Evolutionary conservation across 2,329 filamentous ascomycete genomes (phyloP), one percentile per base, ranked within the genome.

Genomic region (Dothideomycetidae sp.): DNA sequence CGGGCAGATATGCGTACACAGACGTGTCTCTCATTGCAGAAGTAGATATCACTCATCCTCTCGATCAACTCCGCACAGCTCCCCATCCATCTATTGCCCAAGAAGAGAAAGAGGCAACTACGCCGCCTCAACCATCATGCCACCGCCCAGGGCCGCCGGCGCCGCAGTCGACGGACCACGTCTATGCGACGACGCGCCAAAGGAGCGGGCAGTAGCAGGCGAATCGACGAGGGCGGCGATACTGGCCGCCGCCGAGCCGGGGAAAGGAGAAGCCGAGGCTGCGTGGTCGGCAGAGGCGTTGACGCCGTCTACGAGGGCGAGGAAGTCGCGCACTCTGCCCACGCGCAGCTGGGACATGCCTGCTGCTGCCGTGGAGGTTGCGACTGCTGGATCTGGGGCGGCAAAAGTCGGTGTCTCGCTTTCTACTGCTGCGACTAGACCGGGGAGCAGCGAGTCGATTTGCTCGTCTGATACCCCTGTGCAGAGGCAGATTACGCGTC

Each of bases 401-500:
- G n/a, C 21, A 26, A n/a, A n/a, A n/a, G 7, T n/a, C 7, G 21
- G 21, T n/a, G 21, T 72, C 55, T 94, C 86, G 51, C 85, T 93
- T 59, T 93, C 88, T 2, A 96, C 80, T 2, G 90, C 90, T 44
- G 82, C 75, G 32, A 92, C 73, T 30, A 98, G 64, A 2, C 76
- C 75, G 36, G 84, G 81, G 0, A 94, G 67, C 36, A 85, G 72
- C 40, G 73, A 72, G 48, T 96, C 90, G 10, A 96, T 81, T 41
- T 83, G 73, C 5, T 70, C 68, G 44, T 92, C 84, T 1, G 74
- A 70, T 21, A 86, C 81, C 5, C 75, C 77, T 0, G 85, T 93
- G 54, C 88, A 94, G 10, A 94, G 64, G 37, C 80, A 76, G 15
- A 98, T 84, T 18, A 96, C 82, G 46, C 79, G 81, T 16, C 85